Base-by-base conservation (phyloP, 2,329 filamentous ascomycete species). In the Fusarium sp. region DNA sequence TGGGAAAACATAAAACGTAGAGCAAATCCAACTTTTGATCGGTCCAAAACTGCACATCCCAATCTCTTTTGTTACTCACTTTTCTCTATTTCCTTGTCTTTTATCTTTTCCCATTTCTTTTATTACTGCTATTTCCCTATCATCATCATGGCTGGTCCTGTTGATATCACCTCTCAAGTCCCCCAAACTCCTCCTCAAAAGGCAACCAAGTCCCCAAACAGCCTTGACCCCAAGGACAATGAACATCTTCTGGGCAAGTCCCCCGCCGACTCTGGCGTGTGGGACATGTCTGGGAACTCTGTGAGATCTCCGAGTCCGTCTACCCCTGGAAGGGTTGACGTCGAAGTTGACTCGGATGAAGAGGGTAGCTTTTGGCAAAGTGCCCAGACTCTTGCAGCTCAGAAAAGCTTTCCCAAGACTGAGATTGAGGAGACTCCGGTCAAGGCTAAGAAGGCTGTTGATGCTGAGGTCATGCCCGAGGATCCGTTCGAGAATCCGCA, bases 401-500 rank as follows among this genome's bases (percentile, higher is more conserved):
- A 27, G 22, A 33, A 45, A 4, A 33, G 8, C n/a, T 61, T 22
- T 6, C 25, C 27, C 14, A 33, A 12, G 4, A 6, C 11, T 37
- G 30, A 15, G 12, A 9, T 6, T 35, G 27, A 33, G 10, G 58
- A 12, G 1, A 32, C 38, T 17, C 14, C 27, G n/a, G 30, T 25
- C n/a, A 7, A 57, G 47, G 25, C 15, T n/a, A 22, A 22, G 22
- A 38, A 45, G 17, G 14, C 30, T n/a, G 14, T 20, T 4, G 43
- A 50, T n/a, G 10, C 8, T 8, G 60, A 57, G 43, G 6, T 66
- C 6, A 66, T 80, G 45, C 67, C 76, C 0, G 74, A 81, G 17
- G 78, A 82, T 25, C 80, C 82, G 0, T 84, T 84, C 52, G 79
- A 82, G 22, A 83, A 72, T 30, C 80, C 80, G 57, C 71, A 76